Evolutionary conservation across 805 yeast species (phyloP), one percentile per base, ranked within the genome.

Genomic region (Ogataea wickerhamii): DNA sequence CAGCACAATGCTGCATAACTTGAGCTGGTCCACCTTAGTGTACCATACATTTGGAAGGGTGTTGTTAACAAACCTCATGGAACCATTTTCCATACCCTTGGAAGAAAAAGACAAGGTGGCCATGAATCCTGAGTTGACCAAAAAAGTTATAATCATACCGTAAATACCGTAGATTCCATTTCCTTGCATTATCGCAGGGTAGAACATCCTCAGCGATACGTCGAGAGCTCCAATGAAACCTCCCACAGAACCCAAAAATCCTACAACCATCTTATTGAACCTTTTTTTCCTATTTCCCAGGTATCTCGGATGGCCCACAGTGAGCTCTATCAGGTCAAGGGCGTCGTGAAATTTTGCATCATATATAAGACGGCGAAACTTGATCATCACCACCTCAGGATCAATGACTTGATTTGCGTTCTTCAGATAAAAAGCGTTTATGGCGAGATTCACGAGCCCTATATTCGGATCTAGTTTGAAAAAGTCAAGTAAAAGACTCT

Each of bases 1-100:
- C 22, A 83, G 71, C 22, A 82, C 70, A 48, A 73, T 70, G 1
- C 83, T 66, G 30, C 81, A 71, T 80, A 85, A 77, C 43, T 73
- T 62, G 69, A 84, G 67, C 54, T 83, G 86, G 48, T 80, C 85
- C 16, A 80, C 73, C 56, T 80, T 84, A 40, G 67, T 61, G 53
- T 67, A 80, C 79, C 87, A 79, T 45, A 76, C 71, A 20, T 72
- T 67, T 37, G 82, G 78, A 38, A 80, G 71, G 0, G 84, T 77
- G 4, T 87, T 87, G 44, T 71, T 71, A 33, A 70, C 73, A 80
- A 87, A 85, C 32, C 75, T 69, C 42, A 81, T 63, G 16, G 78
- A 73, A 11, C 75, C 74, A 14, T 70, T 68, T 23, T 68, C 68
- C 34, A 71, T 60, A 13, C 75, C 76, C 12, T 73, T 71, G 16